Conservation (phyloP, 2,329 filamentous ascomycete species). For the Madurella fahalii region DNA sequence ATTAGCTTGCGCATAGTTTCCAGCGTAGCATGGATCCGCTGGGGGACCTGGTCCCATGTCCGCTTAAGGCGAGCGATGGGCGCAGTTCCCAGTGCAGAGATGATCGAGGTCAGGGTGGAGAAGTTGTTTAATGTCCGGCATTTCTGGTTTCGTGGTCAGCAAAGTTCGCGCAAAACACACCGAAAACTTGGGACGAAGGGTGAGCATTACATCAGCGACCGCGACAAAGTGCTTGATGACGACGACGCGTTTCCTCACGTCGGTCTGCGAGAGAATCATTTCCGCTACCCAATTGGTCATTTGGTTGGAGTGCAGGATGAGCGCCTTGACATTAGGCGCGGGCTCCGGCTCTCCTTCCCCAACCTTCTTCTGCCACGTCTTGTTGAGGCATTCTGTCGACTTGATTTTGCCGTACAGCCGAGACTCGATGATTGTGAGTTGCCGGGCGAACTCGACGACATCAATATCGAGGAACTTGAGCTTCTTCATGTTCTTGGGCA, state of each 20-base stretch:
- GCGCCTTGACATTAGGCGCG: constrained; percentile 87
- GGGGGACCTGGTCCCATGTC: constrained; percentile 91
- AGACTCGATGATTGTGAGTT: constrained; percentile 95
- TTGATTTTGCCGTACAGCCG: constrained; percentile 93
- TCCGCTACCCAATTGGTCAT: constrained; percentile 99
- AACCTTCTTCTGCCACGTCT: constrained; percentile 98
- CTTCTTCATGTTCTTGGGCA: constrained; percentile 99
- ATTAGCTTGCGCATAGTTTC: constrained; percentile 93
- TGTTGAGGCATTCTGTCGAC: constrained; percentile 92
- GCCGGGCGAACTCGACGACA: constrained; percentile 90
- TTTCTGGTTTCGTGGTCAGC: constrained; percentile 60
- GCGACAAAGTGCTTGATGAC: constrained; percentile 98
- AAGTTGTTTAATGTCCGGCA: constrained; percentile 93
- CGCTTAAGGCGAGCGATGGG: constrained; percentile 90
- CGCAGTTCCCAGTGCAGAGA: constrained; percentile 89
- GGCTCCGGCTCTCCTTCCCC: constrained; percentile 76
- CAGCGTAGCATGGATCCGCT: constrained; percentile 71
- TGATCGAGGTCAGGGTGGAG: constrained; percentile 94
- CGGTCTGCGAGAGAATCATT: constrained; percentile 93
- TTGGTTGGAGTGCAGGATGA: constrained; percentile 97
- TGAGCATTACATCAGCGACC: constrained; percentile 71
- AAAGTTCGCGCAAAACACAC: neutral
- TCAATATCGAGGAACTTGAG: constrained; percentile 98
- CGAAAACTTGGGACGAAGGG: neutral
- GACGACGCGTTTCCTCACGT: constrained; percentile 92